These are phyloP conservation scores for Yamadazyma taylorii DNA, from an alignment of 1,139 yeast species.

Conservation along the genomic window DNA sequence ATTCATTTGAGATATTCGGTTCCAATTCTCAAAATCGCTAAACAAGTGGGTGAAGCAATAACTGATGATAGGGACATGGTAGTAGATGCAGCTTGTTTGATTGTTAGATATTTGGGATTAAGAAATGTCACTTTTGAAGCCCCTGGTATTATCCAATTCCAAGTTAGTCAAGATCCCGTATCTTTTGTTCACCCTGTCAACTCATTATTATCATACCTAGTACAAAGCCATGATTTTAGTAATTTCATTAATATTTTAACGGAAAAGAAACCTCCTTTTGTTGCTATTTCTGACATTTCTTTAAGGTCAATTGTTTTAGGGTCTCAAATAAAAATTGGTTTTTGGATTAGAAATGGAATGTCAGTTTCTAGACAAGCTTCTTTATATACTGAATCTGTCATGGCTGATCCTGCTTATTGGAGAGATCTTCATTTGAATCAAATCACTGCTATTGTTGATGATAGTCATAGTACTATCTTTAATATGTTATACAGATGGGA, in stretches of 20 bases:
- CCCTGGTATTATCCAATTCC: constrained; percentile 40
- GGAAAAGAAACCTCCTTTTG: constrained; percentile 26
- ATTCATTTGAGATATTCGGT: constrained; percentile 49
- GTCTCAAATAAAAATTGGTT: constrained; percentile 74
- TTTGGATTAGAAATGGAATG: constrained; percentile 88
- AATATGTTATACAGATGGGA: constrained; percentile 66
- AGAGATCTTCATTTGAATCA: constrained; percentile 62
- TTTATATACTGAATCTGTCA: constrained; percentile 32
- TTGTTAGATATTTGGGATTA: constrained; percentile 21
- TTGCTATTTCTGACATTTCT: constrained; percentile 53
- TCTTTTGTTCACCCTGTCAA: constrained; percentile 63
- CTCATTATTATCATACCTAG: constrained; percentile 47
- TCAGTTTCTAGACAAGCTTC: constrained; percentile 50
- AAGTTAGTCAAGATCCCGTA: constrained; percentile 48
- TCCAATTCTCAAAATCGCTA: constrained; percentile 47
- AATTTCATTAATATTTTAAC: constrained; percentile 18
- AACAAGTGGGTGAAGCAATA: constrained; percentile 40
- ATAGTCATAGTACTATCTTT: constrained; percentile 39
- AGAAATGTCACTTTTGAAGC: constrained; percentile 27
- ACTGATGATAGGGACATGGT: constrained; percentile 20
- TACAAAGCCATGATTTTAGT: constrained; percentile 32
- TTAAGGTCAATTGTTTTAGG: constrained; percentile 64
- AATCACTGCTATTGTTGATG: constrained; percentile 46
- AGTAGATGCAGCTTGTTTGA: constrained; percentile 19
- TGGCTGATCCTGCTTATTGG: constrained; percentile 35